Percentiles rank a stretch among this genome's conserved stretches.
These are phyloP conservation scores for Neltuma alba DNA, from an alignment of 306 rosid species.

Conservation along the genomic window DNA sequence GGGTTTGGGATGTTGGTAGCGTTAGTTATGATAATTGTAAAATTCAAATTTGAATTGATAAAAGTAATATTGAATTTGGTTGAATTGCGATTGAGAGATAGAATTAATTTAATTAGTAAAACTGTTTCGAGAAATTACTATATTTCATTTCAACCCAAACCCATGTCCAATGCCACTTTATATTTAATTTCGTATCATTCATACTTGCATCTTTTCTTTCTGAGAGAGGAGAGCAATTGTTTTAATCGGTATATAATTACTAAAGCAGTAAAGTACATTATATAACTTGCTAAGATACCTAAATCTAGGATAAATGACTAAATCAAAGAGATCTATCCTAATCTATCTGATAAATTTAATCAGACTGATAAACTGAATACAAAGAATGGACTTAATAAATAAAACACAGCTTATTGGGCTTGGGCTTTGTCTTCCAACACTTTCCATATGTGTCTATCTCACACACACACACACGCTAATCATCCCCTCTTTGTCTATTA, in stretches of 20 bases:
- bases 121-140: background rate
- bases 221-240: too few species aligned
- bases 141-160: background rate
- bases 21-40: constrained; percentile 48
- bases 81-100: constrained; percentile 20
- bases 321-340: too few species aligned
- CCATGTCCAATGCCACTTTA: constrained; percentile 2
- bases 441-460: background rate
- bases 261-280: too few species aligned
- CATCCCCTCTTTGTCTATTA: background rate
- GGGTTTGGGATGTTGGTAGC: constrained; percentile 80
- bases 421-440: too few species aligned
- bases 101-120: background rate
- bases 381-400: too few species aligned
- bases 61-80: background rate
- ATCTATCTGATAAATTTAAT: too few species aligned
- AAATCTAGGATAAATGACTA: too few species aligned
- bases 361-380: too few species aligned
- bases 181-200: background rate
- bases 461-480: background rate
- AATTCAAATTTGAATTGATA: background rate
- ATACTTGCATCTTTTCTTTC: background rate
- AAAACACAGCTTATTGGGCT: too few species aligned
- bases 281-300: too few species aligned
- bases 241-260: too few species aligned